Percentiles rank a stretch among this genome's conserved stretches.
phyloP scores from a whole-genome alignment of 352 stramenopile species.

The Pythium scleroteichum region DNA sequence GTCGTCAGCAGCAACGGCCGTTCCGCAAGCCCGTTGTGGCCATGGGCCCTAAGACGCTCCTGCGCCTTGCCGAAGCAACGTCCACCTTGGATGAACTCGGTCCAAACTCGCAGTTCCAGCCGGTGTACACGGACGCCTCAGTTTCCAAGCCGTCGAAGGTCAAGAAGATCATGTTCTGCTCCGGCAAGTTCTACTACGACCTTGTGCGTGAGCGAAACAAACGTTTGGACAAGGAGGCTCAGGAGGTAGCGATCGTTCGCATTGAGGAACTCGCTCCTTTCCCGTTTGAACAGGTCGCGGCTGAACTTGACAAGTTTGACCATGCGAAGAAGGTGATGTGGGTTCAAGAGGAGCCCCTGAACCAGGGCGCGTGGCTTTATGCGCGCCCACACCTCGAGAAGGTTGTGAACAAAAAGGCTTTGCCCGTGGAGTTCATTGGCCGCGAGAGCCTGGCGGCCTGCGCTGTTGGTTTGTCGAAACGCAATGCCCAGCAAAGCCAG shows the following conservation, averaged over 20 bases:
- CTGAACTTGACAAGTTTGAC: constrained; percentile 53
- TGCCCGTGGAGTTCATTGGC: constrained; percentile 68
- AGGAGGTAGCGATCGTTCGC: constrained; percentile 68
- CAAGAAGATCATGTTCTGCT: constrained; percentile 77
- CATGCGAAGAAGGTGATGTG: constrained; percentile 73
- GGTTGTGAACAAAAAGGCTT: constrained; percentile 50
- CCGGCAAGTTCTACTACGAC: constrained; percentile 88
- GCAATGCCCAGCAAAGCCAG: constrained; percentile 60
- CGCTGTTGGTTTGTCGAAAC: constrained; percentile 73
- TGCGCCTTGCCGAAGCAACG: constrained; percentile 65
- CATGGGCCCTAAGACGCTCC: constrained; percentile 80
- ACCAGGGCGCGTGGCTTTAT: constrained; percentile 81
- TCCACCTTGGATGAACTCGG: constrained; percentile 68
- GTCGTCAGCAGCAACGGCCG: constrained; percentile 81
- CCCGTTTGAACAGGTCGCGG: constrained; percentile 67
- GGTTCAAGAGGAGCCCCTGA: constrained; percentile 83
- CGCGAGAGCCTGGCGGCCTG: constrained; percentile 70
- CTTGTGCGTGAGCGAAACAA: constrained; percentile 63
- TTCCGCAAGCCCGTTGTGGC: constrained; percentile 80
- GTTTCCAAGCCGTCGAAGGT: constrained; percentile 52
- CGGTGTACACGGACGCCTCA: constrained; percentile 58
- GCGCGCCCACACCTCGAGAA: constrained; percentile 73
- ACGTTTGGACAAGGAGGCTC: constrained; percentile 35
- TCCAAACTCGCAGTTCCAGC: constrained; percentile 59
- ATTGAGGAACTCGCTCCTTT: constrained; percentile 88